Conservation (phyloP, 169 alveolate species). For the Perkinsus marinus region DNA sequence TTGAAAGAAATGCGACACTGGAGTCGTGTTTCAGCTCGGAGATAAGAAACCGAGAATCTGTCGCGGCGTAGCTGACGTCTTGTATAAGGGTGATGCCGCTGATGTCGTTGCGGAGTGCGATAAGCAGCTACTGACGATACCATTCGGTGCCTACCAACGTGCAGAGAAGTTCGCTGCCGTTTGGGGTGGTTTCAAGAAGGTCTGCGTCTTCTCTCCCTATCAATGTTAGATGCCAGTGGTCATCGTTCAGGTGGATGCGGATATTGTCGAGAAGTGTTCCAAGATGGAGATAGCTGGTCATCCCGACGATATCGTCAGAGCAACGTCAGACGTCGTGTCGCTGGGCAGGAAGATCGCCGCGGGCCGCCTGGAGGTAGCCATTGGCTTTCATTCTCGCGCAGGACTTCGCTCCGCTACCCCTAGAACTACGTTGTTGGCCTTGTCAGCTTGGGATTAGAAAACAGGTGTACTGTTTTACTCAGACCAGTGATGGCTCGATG, state of each 20-base stretch:
- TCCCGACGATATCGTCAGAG: neutral
- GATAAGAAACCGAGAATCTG: neutral
- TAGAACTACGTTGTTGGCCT: neutral
- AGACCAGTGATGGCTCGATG: neutral
- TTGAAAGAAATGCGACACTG: neutral
- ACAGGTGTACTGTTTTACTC: neutral
- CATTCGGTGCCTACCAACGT: neutral
- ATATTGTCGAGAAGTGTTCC: neutral
- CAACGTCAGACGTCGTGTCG: neutral
- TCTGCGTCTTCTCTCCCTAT: neutral
- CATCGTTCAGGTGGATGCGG: neutral
- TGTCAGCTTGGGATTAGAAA: neutral
- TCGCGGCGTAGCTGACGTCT: neutral
- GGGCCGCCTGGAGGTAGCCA: neutral
- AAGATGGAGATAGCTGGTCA: neutral
- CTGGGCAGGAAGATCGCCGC: neutral
- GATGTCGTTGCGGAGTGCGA: no score
- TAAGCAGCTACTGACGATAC: neutral
- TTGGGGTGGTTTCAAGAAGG: neutral
- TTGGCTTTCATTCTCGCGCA: neutral
- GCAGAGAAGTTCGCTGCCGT: neutral
- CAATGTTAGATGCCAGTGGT: neutral
- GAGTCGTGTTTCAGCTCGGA: neutral
- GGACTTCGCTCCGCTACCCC: neutral
- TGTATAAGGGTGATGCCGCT: neutral